Base-by-base conservation (phyloP, 2,329 filamentous ascomycete genomes). In the Apiospora saccharicola region DNA sequence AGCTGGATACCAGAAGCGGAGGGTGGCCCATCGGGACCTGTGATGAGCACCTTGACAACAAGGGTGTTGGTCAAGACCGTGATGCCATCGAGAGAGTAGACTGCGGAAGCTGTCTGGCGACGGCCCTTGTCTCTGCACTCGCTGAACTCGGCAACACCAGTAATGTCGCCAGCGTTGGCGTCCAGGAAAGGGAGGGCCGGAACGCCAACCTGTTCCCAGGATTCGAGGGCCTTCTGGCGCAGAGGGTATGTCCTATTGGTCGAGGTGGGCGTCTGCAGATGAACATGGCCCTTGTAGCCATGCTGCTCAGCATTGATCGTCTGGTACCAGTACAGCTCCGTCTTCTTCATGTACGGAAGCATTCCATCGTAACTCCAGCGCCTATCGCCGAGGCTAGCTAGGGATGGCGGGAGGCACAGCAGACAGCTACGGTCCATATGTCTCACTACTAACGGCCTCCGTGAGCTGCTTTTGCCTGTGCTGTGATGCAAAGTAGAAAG, bases 281-380 rank as follows among this genome's bases (percentile, higher is more conserved):
- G 1, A 79, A 80, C 19, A 75, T 76, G 26, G 0, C 81, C 81
- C 24, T 83, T 81, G 30, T 83, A 75, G 2, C 81, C 82, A 70
- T 85, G 81, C 30, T 85, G 82, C 12, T 82, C 77, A 0, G 77
- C 64, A 43, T 84, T 77, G 26, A 77, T 64, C 0, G 26, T 46
- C 26, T 76, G 49, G 37, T 77, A 75, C 19, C 80, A 79, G 19
- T 76, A 76, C 10, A 72, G 72, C 73, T 86, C 85, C 0, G 80
- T 75, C 72, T 83, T 85, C 49, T 79, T 78, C 71, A 87, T 82
- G 77, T 85, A 89, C 1, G 84, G 84, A 22, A 85, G 79, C 43
- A 88, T 81, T 13, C 81, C 81, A 4, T 85, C 77, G 71, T 85
- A 86, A 72, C 81, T 82, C 81, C 87, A 90, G 2, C 76, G 75